A percentile compares a stretch with the other conserved stretches of the same genome.
phyloP scores from a whole-genome alignment of 345 rosid species.

The Cardamine chenopodiifolia region DNA sequence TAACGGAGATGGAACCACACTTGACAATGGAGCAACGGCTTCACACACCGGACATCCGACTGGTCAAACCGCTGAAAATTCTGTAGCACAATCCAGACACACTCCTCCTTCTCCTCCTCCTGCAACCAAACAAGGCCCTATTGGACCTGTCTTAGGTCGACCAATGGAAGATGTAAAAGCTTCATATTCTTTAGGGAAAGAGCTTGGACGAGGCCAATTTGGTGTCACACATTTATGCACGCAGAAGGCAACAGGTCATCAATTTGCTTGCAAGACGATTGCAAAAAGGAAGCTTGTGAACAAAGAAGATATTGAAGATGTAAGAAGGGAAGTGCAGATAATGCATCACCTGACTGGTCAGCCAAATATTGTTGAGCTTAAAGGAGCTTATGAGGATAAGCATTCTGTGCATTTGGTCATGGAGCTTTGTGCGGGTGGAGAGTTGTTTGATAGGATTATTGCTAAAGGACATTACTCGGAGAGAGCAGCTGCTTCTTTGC shows the following conservation, averaged over 20 bases:
- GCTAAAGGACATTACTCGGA: constrained; percentile 74
- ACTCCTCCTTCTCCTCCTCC: constrained; percentile 45
- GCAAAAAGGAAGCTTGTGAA: constrained; percentile 66
- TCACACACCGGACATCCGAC: constrained; percentile 24
- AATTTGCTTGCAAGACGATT: constrained; percentile 70
- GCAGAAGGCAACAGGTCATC: constrained; percentile 54
- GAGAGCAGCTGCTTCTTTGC: constrained; percentile 61
- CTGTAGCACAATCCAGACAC: constrained; percentile 37
- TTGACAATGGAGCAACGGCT: constrained; percentile 26
- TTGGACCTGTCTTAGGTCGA: constrained; percentile 59
- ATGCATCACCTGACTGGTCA: constrained; percentile 77
- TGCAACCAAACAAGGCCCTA: constrained; percentile 40
- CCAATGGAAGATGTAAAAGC: constrained; percentile 71
- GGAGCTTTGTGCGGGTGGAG: constrained; percentile 83
- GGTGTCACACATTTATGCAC: constrained; percentile 69
- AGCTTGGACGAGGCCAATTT: constrained; percentile 71
- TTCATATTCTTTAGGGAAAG: constrained; percentile 58
- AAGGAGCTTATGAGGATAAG: constrained; percentile 74
- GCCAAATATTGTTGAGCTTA: constrained; percentile 68
- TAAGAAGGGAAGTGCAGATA: constrained; percentile 68
- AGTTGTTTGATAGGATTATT: constrained; percentile 68
- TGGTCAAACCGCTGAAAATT: constrained; percentile 34
- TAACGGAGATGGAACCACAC: constrained; percentile 32
- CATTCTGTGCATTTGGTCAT: constrained; percentile 73
- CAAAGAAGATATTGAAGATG: constrained; percentile 70